Evolutionary conservation across 208 protist species (phyloP).

Genomic region (Trypanosoma congolense): DNA sequence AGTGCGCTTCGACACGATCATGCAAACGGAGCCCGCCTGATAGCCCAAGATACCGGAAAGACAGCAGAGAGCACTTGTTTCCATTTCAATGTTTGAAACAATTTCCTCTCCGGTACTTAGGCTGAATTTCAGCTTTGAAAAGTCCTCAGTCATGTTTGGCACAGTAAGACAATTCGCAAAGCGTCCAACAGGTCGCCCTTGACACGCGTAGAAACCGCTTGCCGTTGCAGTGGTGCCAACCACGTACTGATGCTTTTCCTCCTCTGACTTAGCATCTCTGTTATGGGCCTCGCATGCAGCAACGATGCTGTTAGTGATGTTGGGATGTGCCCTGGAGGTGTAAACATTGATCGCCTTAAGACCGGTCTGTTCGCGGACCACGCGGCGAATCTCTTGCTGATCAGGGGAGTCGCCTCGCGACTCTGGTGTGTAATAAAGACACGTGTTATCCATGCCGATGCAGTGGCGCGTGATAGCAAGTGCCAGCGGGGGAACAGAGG

Average conservation of each 20-base stretch:
- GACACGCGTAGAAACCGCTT: conserved; percentile 77
- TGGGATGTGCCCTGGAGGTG: conserved; percentile 47
- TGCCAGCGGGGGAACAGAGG: conserved; percentile 33
- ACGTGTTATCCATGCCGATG: conserved; percentile 79
- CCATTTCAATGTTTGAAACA: conserved; percentile 79
- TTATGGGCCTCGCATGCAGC: conserved; percentile 39
- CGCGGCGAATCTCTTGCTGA: conserved; percentile 35
- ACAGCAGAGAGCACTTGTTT: conserved; percentile 65
- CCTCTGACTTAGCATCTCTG: conserved; percentile 6
- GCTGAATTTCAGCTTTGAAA: conserved; percentile 38
- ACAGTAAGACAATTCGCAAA: conserved; percentile 41
- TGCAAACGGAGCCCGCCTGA: conserved; percentile 55
- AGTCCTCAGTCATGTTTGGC: conserved; percentile 48
- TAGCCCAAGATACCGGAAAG: conserved; percentile 60
- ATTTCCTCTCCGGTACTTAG: conserved; percentile 36
- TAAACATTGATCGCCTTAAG: conserved; percentile 57
- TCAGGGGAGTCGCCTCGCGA: conserved; percentile 24
- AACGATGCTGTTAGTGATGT: conserved; percentile 41
- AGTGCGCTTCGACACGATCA: conserved; percentile 46
- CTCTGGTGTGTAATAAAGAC: conserved; percentile 54
- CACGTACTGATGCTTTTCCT: conserved; percentile 35
- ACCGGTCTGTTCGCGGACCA: conserved; percentile 26
- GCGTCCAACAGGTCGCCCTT: conserved; percentile 62
- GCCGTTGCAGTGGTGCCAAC: conserved; percentile 59
- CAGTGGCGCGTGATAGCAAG: conserved; percentile 60